A percentile compares a stretch with the other conserved stretches of the same genome.
Conservation (phyloP, 2,329 filamentous ascomycete species). For the Ambrosiella beaveri region DNA sequence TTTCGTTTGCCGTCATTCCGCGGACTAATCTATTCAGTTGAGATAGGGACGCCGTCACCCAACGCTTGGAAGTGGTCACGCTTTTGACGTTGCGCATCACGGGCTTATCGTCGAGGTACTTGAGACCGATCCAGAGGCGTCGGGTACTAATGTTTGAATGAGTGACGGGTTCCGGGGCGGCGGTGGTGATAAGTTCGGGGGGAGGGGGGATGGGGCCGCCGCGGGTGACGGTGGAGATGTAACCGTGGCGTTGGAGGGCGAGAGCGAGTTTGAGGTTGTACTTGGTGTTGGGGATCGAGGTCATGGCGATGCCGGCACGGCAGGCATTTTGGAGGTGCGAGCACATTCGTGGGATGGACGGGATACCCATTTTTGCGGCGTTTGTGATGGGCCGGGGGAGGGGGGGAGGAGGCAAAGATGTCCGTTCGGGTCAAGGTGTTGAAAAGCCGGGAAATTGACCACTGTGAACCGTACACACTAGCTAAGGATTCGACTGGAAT, state of each 20-base stretch:
- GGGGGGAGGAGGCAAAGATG: background rate
- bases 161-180: constrained; percentile 41
- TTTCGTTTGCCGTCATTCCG: constrained; percentile 45
- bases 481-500: background rate
- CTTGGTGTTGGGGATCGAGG: constrained; percentile 65
- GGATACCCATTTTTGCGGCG: constrained; percentile 26
- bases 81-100: constrained; percentile 51
- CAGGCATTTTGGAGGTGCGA: constrained; percentile 84
- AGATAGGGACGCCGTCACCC: constrained; percentile 46
- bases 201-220: constrained; percentile 39
- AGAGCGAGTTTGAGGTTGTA: constrained; percentile 57
- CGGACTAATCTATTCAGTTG: constrained; percentile 49
- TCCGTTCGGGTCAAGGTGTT: background rate
- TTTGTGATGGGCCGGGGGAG: background rate
- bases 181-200: constrained; percentile 26
- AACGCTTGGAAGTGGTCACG: constrained; percentile 57
- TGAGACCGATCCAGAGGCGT: constrained; percentile 74
- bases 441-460: background rate
- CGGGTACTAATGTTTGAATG: constrained; percentile 53
- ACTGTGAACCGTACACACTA: background rate
- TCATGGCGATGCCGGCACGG: constrained; percentile 65
- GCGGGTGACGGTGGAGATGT: constrained; percentile 64
- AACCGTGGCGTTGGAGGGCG: constrained; percentile 66
- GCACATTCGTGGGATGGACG: constrained; percentile 62
- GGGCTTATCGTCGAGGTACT: constrained; percentile 73